These are phyloP conservation scores for Scenedesmus sp. DNA, from an alignment of 163 green algal species.

Conservation along the genomic window DNA sequence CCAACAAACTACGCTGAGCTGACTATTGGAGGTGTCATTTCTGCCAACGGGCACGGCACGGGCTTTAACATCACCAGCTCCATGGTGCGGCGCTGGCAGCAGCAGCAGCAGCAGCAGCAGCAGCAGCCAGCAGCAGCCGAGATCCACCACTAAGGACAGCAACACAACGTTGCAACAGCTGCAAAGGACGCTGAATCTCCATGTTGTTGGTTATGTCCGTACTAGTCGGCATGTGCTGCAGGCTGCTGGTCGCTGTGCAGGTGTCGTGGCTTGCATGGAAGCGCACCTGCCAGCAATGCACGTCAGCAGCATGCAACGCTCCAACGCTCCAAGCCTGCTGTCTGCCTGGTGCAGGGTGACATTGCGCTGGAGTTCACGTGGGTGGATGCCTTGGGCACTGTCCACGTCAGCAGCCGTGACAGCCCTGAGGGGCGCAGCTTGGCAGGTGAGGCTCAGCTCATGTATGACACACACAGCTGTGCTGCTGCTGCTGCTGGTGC, in stretches of 20 bases:
- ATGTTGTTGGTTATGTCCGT: no score
- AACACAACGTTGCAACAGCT: neutral
- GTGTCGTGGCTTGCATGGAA: neutral
- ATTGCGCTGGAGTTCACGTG: conserved; percentile 48
- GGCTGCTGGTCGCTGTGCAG: neutral
- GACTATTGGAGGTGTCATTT: conserved; percentile 44
- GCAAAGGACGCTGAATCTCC: no score
- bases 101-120: neutral
- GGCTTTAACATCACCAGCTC: conserved; percentile 26
- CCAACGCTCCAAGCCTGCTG: no score
- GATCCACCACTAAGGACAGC: neutral
- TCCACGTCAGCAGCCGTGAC: conserved; percentile 31
- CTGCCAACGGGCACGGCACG: conserved; percentile 41
- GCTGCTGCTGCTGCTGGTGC: no score
- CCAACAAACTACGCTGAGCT: conserved; percentile 46
- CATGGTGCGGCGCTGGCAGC: conserved; percentile 24
- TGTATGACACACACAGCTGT: no score
- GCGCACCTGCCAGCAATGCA: no score
- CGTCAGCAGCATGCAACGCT: no score
- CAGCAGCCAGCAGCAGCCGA: neutral
- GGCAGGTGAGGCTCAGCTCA: neutral
- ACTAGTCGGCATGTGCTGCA: neutral
- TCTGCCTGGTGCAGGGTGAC: conserved; percentile 32
- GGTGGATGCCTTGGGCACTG: conserved; percentile 37
- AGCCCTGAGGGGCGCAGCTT: conserved; percentile 40